Evolutionary conservation across 257 asterid species (phyloP).

Genomic region (Petunia axillaris): DNA sequence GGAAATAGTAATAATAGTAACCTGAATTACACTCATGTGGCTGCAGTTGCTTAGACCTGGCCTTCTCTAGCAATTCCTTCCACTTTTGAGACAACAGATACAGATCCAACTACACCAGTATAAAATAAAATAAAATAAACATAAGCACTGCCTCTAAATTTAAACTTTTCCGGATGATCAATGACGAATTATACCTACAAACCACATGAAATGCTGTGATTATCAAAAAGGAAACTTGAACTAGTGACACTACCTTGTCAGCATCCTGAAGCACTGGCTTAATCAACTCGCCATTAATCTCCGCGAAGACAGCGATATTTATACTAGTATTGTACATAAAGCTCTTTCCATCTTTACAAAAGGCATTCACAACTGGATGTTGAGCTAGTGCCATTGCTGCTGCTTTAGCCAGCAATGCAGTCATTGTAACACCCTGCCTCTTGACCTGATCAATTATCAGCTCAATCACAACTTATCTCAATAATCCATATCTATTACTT

Average conservation of each 20-base stretch:
- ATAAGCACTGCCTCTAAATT: conserved; percentile 15
- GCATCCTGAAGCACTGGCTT: conserved; percentile 93
- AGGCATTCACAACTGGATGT: conserved; percentile 84
- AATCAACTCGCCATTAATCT: conserved; percentile 79
- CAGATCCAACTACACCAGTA: conserved; percentile 69
- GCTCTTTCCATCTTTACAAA: conserved; percentile 87
- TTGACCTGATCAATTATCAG: conserved; percentile 53
- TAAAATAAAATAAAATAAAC: conserved; percentile 31
- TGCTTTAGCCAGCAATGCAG: conserved; percentile 86
- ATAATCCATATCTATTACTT: not conserved
- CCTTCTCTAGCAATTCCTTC: conserved; percentile 89
- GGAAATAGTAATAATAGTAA: conserved; percentile 22
- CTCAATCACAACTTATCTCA: conserved; percentile 12
- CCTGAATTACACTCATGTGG: conserved; percentile 89
- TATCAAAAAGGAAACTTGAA: not conserved
- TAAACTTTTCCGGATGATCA: not conserved
- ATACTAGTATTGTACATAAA: conserved; percentile 71
- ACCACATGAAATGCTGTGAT: not conserved
- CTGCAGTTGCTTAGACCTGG: conserved; percentile 84
- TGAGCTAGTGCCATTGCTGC: conserved; percentile 88
- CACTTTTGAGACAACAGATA: conserved; percentile 79
- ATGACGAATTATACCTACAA: not conserved
- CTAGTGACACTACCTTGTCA: conserved; percentile 60
- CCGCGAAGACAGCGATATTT: conserved; percentile 87
- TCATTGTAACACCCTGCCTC: conserved; percentile 88